A percentile compares a stretch with the other conserved stretches of the same genome.
phyloP scores from a whole-genome alignment of 73 alveolate species.

The Uronychia setigera region DNA sequence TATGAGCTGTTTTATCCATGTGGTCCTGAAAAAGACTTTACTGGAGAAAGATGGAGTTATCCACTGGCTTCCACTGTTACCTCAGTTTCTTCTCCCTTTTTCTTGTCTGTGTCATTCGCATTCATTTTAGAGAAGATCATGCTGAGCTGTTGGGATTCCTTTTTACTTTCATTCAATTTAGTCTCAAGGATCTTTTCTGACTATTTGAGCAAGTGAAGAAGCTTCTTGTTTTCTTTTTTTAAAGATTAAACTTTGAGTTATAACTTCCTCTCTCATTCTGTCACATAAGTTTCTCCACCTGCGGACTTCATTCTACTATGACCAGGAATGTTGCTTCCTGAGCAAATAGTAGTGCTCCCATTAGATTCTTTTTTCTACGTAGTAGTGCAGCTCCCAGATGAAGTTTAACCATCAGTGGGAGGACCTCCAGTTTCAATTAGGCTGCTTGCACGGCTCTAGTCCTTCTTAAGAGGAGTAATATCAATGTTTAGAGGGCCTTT shows the following conservation, averaged over 20 bases:
- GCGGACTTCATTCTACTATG: not conserved
- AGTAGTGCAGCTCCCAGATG: too few relatives aligned
- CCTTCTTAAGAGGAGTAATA: not conserved
- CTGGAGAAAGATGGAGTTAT: not conserved
- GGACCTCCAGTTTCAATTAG: not conserved
- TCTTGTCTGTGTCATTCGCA: too few relatives aligned
- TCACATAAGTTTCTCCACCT: not conserved
- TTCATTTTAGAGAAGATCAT: not conserved
- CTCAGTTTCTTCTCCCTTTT: not conserved
- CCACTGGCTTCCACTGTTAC: not conserved
- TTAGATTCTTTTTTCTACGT: too few relatives aligned
- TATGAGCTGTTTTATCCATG: not conserved
- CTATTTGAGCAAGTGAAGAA: not conserved
- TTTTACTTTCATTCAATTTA: slow-evolving; percentile 23
- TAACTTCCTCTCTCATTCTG: slow-evolving; percentile 11
- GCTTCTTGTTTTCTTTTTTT: slow-evolving; percentile 25
- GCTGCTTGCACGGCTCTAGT: not conserved
- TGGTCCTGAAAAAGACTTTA: not conserved
- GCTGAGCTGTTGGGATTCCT: slow-evolving; percentile 25
- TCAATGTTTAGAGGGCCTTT: not conserved
- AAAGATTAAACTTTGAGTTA: slow-evolving; percentile 7
- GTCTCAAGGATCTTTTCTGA: slow-evolving; percentile 15
- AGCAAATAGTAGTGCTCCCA: too few relatives aligned
- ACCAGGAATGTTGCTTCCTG: too few relatives aligned
- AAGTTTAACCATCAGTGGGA: not conserved